Conservation (phyloP, 345 rosid genomes). For the Hirschfeldia incana region DNA sequence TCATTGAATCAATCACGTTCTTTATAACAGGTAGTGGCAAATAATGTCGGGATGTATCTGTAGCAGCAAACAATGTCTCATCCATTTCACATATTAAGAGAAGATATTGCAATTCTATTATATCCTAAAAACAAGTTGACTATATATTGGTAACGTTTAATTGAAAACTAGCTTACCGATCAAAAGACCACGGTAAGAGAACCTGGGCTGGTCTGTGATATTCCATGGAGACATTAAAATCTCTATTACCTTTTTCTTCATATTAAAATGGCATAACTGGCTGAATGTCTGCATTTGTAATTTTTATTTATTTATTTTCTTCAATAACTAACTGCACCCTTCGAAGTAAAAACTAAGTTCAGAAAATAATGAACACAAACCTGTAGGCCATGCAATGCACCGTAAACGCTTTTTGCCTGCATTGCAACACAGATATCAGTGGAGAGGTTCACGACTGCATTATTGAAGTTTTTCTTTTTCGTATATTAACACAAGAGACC, state of each 20-base stretch:
- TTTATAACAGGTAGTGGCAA: constrained; percentile 57
- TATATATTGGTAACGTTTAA: background rate
- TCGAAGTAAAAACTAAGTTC: background rate
- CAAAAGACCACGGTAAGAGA: constrained; percentile 68
- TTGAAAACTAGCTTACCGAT: constrained; percentile 47
- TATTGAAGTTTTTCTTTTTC: background rate
- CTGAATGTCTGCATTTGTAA: constrained; percentile 63
- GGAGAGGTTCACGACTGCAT: background rate
- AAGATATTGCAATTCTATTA: background rate
- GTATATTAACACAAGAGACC: background rate
- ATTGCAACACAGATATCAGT: constrained; percentile 22
- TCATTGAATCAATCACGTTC: constrained; percentile 73
- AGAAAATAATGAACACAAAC: constrained; percentile 36
- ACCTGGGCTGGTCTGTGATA: constrained; percentile 65
- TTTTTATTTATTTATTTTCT: background rate
- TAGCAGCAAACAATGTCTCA: constrained; percentile 12
- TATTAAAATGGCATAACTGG: constrained; percentile 64
- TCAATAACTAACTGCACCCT: background rate
- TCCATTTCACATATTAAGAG: background rate
- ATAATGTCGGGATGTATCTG: constrained; percentile 83
- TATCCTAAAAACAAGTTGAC: background rate
- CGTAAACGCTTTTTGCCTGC: constrained; percentile 70
- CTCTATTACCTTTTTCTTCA: constrained; percentile 45
- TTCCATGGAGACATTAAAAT: constrained; percentile 63
- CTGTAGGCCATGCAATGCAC: constrained; percentile 80